Base-by-base conservation (phyloP, 2,329 filamentous ascomycete species). In the Phialophora expanda region DNA sequence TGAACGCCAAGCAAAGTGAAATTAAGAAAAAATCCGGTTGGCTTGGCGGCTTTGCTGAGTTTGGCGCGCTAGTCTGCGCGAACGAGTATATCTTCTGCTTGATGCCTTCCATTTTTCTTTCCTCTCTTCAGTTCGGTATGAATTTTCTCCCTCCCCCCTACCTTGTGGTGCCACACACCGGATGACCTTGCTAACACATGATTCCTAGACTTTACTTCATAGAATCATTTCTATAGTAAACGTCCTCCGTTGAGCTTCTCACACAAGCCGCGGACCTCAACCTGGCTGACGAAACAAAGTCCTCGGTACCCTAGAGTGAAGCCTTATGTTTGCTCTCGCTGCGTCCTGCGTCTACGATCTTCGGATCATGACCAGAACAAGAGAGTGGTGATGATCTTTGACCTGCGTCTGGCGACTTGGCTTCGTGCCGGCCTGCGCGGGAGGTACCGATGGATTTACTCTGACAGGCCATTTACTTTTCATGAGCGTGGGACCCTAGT, bases 161-260 rank as follows among this genome's bases (percentile, higher is more conserved):
- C 20, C 4, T 12, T 53, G 14, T 53, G 48, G 26, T 26, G 48
- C 5, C 38, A 17, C 12, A 17, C 12, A 4, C 34, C 5, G 12
- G 12, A 41, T 41, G 14, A 41, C 34, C 34, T 41, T 41, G 38
- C 38, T 44, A 44, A 44, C 38, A 44, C 38, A 17, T n/a, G 38
- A 17, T 12, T 14, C n/a, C n/a, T 58, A 50, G 50, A 66, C 62
- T 75, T 75, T 55, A 81, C 78, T 81, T 80, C 79, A 81, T 80
- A 92, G 91, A 93, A 94, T 94, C 91, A 92, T 91, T 96, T 96
- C 90, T 96, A 93, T 93, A 97, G 92, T 93, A 89, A 86, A 91
- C 88, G 88, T 93, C 90, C 86, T 85, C 86, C 88, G 92, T 91
- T 95, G 90, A 92, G 88, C 90, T 94, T 87, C 88, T 87, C 86